These are phyloP conservation scores for Eutrema japonicum DNA, from an alignment of 345 rosid genomes.

Conservation along the genomic window DNA sequence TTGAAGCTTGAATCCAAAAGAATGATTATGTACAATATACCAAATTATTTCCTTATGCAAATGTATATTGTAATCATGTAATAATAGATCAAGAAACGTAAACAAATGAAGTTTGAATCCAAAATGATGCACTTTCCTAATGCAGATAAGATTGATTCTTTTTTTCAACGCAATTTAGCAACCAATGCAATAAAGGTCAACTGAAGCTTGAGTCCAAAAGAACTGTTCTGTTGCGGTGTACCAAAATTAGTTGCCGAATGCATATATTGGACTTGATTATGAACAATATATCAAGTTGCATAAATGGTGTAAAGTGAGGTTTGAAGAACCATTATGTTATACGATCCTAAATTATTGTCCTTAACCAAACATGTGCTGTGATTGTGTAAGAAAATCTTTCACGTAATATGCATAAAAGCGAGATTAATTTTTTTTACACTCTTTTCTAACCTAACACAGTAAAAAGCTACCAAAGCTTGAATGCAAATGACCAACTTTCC, in stretches of 20 bases:
- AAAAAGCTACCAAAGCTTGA: slow-evolving; percentile 21
- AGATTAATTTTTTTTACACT: neutral
- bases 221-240: neutral
- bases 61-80: neutral
- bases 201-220: slow-evolving; percentile 13
- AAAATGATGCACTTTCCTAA: slow-evolving; percentile 20
- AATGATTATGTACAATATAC: neutral
- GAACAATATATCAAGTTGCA: slow-evolving; percentile 15
- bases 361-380: neutral
- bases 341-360: neutral
- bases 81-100: neutral
- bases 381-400: neutral
- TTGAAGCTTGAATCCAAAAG: neutral
- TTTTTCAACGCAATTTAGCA: neutral
- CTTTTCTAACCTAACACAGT: slow-evolving; percentile 7
- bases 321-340: neutral
- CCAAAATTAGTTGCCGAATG: neutral
- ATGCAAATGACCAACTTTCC: neutral
- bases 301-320: neutral
- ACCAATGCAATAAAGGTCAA: neutral
- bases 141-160: neutral
- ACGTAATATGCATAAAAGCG: slow-evolving; percentile 8
- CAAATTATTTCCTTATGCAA: slow-evolving; percentile 18
- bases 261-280: neutral
- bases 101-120: slow-evolving; percentile 8